phyloP scores from a whole-genome alignment of 108 stramenopile species.

The Cyclotella baltica region DNA sequence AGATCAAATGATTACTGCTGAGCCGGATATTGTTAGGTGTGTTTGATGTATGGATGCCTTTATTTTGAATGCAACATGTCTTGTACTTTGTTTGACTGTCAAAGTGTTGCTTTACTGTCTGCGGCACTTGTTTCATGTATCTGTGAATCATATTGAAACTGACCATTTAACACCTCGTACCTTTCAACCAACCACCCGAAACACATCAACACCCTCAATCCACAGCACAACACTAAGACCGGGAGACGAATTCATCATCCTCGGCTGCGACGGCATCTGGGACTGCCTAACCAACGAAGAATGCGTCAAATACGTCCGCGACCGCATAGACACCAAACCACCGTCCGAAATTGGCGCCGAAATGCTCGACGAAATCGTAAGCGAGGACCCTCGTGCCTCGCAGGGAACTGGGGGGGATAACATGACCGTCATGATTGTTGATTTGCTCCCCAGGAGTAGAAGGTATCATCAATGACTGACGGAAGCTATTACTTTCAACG shows the following conservation, averaged over 20 bases:
- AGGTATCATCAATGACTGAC: slow-evolving; percentile 35
- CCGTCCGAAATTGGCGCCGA: slow-evolving; percentile 79
- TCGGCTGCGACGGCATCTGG: slow-evolving; percentile 99
- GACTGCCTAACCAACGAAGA: slow-evolving; percentile 94
- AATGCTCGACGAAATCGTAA: slow-evolving; percentile 87
- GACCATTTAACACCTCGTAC: too few species aligned
- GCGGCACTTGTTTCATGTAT: too few species aligned
- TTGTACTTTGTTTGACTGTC: too few species aligned
- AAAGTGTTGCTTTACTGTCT: too few species aligned
- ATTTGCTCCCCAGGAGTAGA: slow-evolving; percentile 71
- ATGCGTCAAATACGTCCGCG: slow-evolving; percentile 89
- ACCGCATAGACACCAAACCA: slow-evolving; percentile 73
- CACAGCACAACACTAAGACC: slow-evolving; percentile 50
- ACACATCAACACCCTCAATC: too few species aligned
- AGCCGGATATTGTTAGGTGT: slow-evolving; percentile 90
- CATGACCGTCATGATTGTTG: slow-evolving; percentile 93
- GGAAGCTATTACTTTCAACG: too few species aligned
- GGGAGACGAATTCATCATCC: slow-evolving; percentile 90
- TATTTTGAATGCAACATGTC: too few species aligned
- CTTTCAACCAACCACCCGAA: too few species aligned
- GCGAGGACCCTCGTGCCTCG: slow-evolving; percentile 84
- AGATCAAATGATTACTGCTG: slow-evolving; percentile 91
- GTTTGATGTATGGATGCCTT: slow-evolving; percentile 2
- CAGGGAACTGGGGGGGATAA: slow-evolving; percentile 94
- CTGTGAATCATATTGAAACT: too few species aligned